Percentiles rank a stretch among this genome's conserved stretches.
Evolutionary conservation across 345 rosid species (phyloP).

Genomic region (Linum lewisii): DNA sequence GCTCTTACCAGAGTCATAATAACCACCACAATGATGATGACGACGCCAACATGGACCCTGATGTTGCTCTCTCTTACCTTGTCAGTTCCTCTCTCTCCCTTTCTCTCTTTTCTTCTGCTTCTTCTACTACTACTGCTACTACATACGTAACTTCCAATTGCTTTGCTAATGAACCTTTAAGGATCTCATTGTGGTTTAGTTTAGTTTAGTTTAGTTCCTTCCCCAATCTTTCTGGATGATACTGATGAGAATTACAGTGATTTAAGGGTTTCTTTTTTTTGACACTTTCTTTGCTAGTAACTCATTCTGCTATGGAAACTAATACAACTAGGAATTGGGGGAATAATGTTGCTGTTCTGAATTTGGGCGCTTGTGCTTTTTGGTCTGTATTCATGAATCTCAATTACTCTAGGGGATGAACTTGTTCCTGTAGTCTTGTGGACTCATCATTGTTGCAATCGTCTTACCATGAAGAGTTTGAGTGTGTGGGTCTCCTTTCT

Average conservation of each 20-base stretch:
- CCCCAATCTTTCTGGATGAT: neutral
- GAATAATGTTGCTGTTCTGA: neutral
- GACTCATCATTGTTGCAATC: neutral
- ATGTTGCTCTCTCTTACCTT: conserved; percentile 65
- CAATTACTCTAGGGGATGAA: neutral
- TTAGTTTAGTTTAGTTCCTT: neutral
- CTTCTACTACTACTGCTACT: no score
- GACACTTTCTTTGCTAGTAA: neutral
- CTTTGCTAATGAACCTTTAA: neutral
- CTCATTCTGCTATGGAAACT: neutral
- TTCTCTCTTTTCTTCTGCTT: neutral
- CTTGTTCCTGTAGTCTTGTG: neutral
- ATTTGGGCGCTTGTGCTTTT: neutral
- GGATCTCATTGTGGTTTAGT: neutral
- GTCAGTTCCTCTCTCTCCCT: conserved; percentile 31
- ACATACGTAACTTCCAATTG: neutral
- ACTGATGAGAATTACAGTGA: neutral
- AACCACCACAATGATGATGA: conserved; percentile 27
- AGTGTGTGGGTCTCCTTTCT: neutral
- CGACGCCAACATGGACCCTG: conserved; percentile 53
- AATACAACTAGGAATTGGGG: no score
- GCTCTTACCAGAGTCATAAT: conserved; percentile 12
- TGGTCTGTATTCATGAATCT: no score
- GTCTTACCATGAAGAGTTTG: neutral
- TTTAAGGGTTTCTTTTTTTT: neutral